Evolutionary conservation across 2,329 filamentous ascomycete genomes (phyloP).

Genomic region (Ophiocordyceps camponoti-rufipedis): DNA sequence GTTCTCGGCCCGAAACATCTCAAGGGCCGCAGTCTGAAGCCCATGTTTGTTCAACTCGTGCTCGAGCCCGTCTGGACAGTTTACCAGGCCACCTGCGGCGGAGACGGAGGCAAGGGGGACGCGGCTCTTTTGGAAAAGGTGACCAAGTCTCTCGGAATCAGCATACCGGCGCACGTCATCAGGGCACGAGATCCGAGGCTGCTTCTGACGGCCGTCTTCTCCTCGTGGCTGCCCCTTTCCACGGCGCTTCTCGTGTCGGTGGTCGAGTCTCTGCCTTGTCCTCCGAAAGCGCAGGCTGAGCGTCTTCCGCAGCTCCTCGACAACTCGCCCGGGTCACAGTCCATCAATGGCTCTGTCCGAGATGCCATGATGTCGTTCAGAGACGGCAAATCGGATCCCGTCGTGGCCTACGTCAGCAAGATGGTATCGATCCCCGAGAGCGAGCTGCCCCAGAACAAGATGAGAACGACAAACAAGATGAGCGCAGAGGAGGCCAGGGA

Average conservation of each 20-base stretch:
- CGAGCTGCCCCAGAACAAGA: constrained; percentile 75
- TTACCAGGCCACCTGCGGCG: constrained; percentile 76
- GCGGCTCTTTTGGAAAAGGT: constrained; percentile 77
- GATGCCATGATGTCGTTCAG: constrained; percentile 75
- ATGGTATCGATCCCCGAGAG: constrained; percentile 93
- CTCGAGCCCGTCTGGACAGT: constrained; percentile 93
- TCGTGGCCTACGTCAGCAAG: constrained; percentile 93
- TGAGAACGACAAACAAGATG: constrained; percentile 44
- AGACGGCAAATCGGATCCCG: constrained; percentile 48
- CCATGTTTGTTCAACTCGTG: constrained; percentile 93
- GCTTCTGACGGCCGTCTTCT: constrained; percentile 71
- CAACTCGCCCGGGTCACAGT: constrained; percentile 56
- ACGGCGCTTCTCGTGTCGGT: constrained; percentile 87
- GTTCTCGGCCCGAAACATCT: constrained; percentile 81
- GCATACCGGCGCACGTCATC: constrained; percentile 65
- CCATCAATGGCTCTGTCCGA: constrained; percentile 50
- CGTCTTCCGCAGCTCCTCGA: constrained; percentile 66
- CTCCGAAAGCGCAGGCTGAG: constrained; percentile 58
- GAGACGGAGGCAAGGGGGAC: constrained; percentile 69
- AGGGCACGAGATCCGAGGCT: constrained; percentile 70
- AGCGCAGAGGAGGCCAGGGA: constrained; percentile 83
- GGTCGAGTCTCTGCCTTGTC: constrained; percentile 80
- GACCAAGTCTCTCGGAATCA: constrained; percentile 75
- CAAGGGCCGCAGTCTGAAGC: constrained; percentile 79
- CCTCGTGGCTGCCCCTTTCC: constrained; percentile 80